Evolutionary conservation across 352 stramenopile genomes (phyloP).

Genomic region (Globisporangium spinosum): DNA sequence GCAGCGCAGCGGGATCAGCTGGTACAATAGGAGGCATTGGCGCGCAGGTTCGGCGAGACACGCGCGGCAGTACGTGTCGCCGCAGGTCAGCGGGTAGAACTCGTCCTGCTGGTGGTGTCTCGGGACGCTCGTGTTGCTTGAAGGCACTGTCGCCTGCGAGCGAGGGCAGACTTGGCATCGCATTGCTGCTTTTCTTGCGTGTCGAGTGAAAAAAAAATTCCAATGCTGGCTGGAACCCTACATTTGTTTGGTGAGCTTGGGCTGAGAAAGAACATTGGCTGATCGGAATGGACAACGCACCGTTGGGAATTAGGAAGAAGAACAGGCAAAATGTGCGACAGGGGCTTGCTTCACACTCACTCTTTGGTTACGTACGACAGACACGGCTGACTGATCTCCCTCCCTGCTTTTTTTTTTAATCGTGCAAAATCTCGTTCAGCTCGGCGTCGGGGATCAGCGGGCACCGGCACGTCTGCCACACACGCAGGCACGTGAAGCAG

Average conservation of each 20-base stretch:
- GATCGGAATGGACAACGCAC: neutral
- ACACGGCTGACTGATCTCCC: too few species aligned
- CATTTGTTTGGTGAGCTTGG: neutral
- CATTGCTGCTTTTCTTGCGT: neutral
- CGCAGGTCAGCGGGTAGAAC: conserved; percentile 41
- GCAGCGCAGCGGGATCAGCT: conserved; percentile 32
- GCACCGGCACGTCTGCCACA: conserved; percentile 56
- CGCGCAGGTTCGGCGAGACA: conserved; percentile 24
- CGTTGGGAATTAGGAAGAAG: neutral
- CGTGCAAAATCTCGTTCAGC: conserved; percentile 43
- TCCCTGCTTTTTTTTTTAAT: conserved; percentile 22
- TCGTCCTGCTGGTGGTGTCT: neutral
- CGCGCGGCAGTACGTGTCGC: conserved; percentile 31
- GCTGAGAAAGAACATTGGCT: neutral
- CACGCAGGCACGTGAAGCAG: conserved; percentile 60
- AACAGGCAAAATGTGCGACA: neutral
- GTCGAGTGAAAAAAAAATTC: neutral
- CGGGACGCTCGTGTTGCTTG: neutral
- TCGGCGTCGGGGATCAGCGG: conserved; percentile 56
- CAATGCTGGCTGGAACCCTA: neutral
- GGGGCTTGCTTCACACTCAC: neutral
- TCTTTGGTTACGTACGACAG: neutral
- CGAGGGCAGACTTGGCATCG: neutral
- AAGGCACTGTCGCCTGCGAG: neutral
- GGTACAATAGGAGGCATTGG: conserved; percentile 19